A percentile compares a stretch with the other conserved stretches of the same genome.
These are phyloP conservation scores for Calophaca sinica DNA, from an alignment of 306 rosid species.

Conservation along the genomic window DNA sequence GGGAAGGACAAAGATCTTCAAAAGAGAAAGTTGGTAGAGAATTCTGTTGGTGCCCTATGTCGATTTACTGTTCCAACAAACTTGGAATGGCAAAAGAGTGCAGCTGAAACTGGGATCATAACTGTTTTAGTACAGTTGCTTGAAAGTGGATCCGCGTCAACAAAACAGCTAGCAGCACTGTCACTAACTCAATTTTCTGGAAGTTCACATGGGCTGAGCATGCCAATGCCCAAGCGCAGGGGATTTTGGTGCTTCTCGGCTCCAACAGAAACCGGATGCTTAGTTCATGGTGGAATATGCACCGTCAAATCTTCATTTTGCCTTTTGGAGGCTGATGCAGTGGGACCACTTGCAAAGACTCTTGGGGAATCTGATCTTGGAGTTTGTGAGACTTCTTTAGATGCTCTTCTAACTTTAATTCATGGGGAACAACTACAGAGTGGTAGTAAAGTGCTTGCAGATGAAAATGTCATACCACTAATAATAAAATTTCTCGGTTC, in stretches of 20 bases:
- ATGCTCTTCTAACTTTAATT: conserved; percentile 75
- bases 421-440: conserved; percentile 72
- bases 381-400: conserved; percentile 76
- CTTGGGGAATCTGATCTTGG: conserved; percentile 71
- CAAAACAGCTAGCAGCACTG: conserved; percentile 69
- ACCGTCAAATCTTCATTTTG: conserved; percentile 71
- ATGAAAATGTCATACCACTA: conserved; percentile 70
- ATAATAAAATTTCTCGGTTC: conserved; percentile 71
- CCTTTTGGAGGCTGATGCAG: conserved; percentile 81
- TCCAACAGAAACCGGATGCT: conserved; percentile 64
- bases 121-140: conserved; percentile 66
- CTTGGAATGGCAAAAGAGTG: conserved; percentile 72
- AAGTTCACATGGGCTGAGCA: conserved; percentile 62
- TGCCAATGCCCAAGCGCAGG: conserved; percentile 55
- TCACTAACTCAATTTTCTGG: conserved; percentile 71
- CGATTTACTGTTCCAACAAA: conserved; percentile 67
- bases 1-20: conserved; percentile 56
- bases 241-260: conserved; percentile 80
- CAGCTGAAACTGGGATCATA: conserved; percentile 69
- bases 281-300: conserved; percentile 83
- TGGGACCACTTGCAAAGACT: conserved; percentile 63
- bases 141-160: conserved; percentile 65
- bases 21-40: conserved; percentile 60
- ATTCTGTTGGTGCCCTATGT: conserved; percentile 66
- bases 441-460: conserved; percentile 74